These are phyloP conservation scores for Saccharomyces paradoxus DNA, from an alignment of 805 yeast species.

Conservation along the genomic window DNA sequence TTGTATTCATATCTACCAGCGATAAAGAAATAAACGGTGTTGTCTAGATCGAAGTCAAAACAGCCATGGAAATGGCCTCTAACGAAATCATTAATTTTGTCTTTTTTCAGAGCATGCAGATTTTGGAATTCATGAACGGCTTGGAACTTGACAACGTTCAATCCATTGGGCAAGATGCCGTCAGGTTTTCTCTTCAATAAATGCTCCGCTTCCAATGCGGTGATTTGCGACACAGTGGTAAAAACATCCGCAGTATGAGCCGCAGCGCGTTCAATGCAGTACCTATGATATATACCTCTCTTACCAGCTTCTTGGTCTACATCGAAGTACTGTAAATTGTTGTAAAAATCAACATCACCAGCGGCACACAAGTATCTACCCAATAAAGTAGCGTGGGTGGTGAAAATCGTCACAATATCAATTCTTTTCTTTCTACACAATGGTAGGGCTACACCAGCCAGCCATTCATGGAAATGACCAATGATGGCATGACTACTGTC, in stretches of 20 bases:
- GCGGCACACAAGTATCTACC: constrained; percentile 96
- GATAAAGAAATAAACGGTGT: constrained; percentile 89
- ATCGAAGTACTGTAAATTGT: constrained; percentile 79
- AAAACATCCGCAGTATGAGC: constrained; percentile 94
- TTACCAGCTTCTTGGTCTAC: constrained; percentile 98
- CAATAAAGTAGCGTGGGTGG: constrained; percentile 92
- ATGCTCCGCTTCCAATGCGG: constrained; percentile 91
- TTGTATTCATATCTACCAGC: constrained; percentile 96
- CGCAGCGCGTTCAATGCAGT: constrained; percentile 93
- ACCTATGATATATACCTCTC: constrained; percentile 93
- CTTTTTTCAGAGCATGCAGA: constrained; percentile 85
- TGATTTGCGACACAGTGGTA: constrained; percentile 93
- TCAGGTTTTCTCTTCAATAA: constrained; percentile 92
- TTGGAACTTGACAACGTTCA: constrained; percentile 89
- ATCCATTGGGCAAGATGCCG: constrained; percentile 94
- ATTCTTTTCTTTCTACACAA: constrained; percentile 83
- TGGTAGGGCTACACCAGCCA: constrained; percentile 93
- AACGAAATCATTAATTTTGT: constrained; percentile 85
- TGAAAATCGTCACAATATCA: constrained; percentile 90
- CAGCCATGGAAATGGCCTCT: constrained; percentile 97
- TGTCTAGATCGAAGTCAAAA: constrained; percentile 87
- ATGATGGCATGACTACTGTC: constrained; percentile 84
- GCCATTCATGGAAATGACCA: constrained; percentile 96
- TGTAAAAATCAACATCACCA: constrained; percentile 92
- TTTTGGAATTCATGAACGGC: constrained; percentile 98